Conservation (phyloP, 2,329 filamentous ascomycete species). For the Chaetomium olivaceum region DNA sequence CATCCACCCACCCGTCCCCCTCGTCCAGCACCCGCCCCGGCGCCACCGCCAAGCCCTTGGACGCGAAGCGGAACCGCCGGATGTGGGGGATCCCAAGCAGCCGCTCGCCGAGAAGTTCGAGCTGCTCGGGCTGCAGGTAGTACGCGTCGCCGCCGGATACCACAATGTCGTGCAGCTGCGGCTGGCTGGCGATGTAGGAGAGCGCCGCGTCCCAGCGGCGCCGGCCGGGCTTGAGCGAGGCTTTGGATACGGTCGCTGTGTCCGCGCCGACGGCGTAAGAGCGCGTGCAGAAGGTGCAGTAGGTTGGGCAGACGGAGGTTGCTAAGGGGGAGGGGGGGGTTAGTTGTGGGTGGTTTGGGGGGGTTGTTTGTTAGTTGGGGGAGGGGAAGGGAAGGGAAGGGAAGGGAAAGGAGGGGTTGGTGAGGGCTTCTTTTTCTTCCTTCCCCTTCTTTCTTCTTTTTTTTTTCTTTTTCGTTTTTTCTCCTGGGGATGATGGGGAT, state of each 20-base stretch:
- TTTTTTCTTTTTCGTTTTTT: neutral
- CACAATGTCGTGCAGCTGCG: slow-evolving; percentile 57
- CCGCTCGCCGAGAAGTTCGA: slow-evolving; percentile 55
- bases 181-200: slow-evolving; percentile 54
- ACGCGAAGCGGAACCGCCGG: slow-evolving; percentile 60
- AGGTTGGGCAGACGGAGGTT: slow-evolving; percentile 61
- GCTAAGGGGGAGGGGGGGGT: slow-evolving; percentile 41
- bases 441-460: too few species aligned
- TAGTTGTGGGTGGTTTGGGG: neutral
- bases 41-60: slow-evolving; percentile 61
- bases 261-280: slow-evolving; percentile 59
- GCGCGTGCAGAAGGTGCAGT: slow-evolving; percentile 64
- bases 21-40: slow-evolving; percentile 56
- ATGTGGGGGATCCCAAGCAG: slow-evolving; percentile 60
- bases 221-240: slow-evolving; percentile 42
- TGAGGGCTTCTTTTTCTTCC: too few species aligned
- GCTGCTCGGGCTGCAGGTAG: slow-evolving; percentile 54
- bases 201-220: slow-evolving; percentile 58
- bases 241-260: slow-evolving; percentile 54
- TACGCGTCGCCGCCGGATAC: slow-evolving; percentile 65
- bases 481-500: neutral
- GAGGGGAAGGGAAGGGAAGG: neutral
- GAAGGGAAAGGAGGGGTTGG: too few species aligned
- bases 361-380: too few species aligned
- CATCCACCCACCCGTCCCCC: slow-evolving; percentile 54